Percentiles rank a stretch among this genome's conserved stretches.
Evolutionary conservation across 805 yeast species (phyloP).

Genomic region (Starmerella floricola): DNA sequence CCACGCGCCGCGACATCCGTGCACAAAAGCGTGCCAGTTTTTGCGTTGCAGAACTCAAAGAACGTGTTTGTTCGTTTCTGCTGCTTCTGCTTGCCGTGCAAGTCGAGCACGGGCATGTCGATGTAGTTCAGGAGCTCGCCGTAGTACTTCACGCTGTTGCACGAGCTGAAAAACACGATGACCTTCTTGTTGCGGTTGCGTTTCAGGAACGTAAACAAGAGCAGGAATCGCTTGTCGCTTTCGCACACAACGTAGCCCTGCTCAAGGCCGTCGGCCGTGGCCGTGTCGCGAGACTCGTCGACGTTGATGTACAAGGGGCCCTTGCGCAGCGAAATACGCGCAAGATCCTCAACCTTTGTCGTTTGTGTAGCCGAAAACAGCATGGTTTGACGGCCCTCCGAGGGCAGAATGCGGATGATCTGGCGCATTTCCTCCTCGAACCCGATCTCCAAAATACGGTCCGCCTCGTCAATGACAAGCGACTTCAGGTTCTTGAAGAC

Average conservation of each 20-base stretch:
- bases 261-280: slow-evolving; percentile 94
- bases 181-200: slow-evolving; percentile 76
- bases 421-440: slow-evolving; percentile 99
- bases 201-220: slow-evolving; percentile 84
- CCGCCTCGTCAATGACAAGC: slow-evolving; percentile 93
- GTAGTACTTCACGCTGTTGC: slow-evolving; percentile 93
- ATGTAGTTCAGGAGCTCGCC: slow-evolving; percentile 91
- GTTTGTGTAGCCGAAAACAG: slow-evolving; percentile 98
- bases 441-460: slow-evolving; percentile 92
- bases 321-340: slow-evolving; percentile 85
- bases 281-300: slow-evolving; percentile 64
- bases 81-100: slow-evolving; percentile 97
- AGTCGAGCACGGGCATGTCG: slow-evolving; percentile 89
- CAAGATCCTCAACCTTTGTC: slow-evolving; percentile 95
- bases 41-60: slow-evolving; percentile 95
- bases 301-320: slow-evolving; percentile 93
- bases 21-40: slow-evolving; percentile 81
- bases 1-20: slow-evolving; percentile 99
- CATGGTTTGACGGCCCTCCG: slow-evolving; percentile 90
- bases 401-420: slow-evolving; percentile 85
- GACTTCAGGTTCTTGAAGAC: slow-evolving; percentile 91
- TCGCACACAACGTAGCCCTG: slow-evolving; percentile 98
- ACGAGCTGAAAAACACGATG: slow-evolving; percentile 89
- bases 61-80: slow-evolving; percentile 97
- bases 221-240: slow-evolving; percentile 81